Percentiles rank a stretch among this genome's conserved stretches.
These are phyloP conservation scores for Sanghuangporus weigelae DNA, from an alignment of 1,284 basidiomycete species.

Conservation along the genomic window DNA sequence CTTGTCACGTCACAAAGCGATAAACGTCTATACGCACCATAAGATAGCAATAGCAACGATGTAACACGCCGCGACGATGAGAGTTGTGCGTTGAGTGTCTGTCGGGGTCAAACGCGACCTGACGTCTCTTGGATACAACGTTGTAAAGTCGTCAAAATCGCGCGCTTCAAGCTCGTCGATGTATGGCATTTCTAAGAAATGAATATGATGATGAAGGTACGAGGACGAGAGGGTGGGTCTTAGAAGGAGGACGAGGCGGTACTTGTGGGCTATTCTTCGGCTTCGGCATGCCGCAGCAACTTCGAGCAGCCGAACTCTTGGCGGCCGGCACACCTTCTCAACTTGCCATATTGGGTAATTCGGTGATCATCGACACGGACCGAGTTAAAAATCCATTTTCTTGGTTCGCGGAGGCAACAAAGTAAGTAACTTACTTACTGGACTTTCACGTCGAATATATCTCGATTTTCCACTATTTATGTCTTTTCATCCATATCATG, in stretches of 20 bases:
- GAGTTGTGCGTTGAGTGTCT: conserved; percentile 65
- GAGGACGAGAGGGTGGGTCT: neutral
- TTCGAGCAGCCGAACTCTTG: neutral
- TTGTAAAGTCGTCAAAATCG: conserved; percentile 1
- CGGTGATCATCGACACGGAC: neutral
- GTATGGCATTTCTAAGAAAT: conserved; percentile 2
- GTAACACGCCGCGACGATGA: conserved; percentile 74
- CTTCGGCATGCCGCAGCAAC: neutral
- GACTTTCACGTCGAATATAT: too few relatives aligned
- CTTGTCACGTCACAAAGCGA: neutral
- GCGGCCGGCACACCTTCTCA: neutral
- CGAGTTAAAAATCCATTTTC: too few relatives aligned
- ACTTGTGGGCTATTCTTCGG: neutral
- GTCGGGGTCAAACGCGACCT: conserved; percentile 51
- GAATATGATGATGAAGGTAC: neutral
- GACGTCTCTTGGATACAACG: conserved; percentile 29
- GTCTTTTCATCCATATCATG: too few relatives aligned
- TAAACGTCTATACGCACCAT: conserved; percentile 44
- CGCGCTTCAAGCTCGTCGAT: conserved; percentile 9
- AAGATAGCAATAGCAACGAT: conserved; percentile 67
- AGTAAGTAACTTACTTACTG: too few relatives aligned
- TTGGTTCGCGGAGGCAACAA: too few relatives aligned
- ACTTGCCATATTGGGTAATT: neutral
- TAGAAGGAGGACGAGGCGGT: neutral
- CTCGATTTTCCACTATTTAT: too few relatives aligned